A percentile compares a stretch with the other conserved stretches of the same genome.
Evolutionary conservation across 371 early-diverging fungal genomes (phyloP).

Genomic region (Mucor racemosus): DNA sequence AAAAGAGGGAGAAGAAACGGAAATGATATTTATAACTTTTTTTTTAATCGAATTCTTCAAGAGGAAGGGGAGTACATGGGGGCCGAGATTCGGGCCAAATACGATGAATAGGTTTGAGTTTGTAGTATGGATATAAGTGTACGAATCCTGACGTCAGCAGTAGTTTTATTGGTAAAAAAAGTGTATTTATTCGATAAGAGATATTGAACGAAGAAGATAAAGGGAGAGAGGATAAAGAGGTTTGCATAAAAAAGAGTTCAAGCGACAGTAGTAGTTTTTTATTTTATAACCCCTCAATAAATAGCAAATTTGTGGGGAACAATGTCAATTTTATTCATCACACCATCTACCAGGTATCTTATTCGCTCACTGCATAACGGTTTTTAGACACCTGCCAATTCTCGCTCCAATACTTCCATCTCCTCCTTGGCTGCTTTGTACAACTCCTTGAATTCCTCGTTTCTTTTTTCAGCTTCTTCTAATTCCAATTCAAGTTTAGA

Average conservation of each 20-base stretch:
- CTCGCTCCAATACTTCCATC: constrained; percentile 68
- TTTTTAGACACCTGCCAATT: constrained; percentile 72
- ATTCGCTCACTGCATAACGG: constrained; percentile 9
- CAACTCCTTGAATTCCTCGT: constrained; percentile 64
- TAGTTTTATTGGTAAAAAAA: constrained; percentile 5
- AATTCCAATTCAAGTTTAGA: constrained; percentile 65
- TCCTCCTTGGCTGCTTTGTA: constrained; percentile 64
- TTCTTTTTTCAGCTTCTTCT: constrained; percentile 63
- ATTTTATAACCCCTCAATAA: not conserved
- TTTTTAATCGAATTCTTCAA: constrained; percentile 6
- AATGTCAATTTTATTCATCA: constrained; percentile 1
- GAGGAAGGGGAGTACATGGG: not conserved
- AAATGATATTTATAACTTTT: not conserved
- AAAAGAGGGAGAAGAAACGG: not conserved
- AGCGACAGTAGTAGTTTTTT: too few relatives aligned
- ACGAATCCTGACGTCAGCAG: constrained; percentile 19
- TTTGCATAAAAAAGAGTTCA: not conserved
- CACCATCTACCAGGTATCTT: constrained; percentile 16
- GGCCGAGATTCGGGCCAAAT: constrained; percentile 1
- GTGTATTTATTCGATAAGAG: not conserved
- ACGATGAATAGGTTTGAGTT: not conserved
- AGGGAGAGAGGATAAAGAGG: not conserved
- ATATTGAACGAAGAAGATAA: not conserved
- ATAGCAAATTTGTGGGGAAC: not conserved
- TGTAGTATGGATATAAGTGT: not conserved